A percentile compares a stretch with the other conserved stretches of the same genome.
These are phyloP conservation scores for Musa balbisiana DNA, from an alignment of 202 grass and related monocot species.

Conservation along the genomic window DNA sequence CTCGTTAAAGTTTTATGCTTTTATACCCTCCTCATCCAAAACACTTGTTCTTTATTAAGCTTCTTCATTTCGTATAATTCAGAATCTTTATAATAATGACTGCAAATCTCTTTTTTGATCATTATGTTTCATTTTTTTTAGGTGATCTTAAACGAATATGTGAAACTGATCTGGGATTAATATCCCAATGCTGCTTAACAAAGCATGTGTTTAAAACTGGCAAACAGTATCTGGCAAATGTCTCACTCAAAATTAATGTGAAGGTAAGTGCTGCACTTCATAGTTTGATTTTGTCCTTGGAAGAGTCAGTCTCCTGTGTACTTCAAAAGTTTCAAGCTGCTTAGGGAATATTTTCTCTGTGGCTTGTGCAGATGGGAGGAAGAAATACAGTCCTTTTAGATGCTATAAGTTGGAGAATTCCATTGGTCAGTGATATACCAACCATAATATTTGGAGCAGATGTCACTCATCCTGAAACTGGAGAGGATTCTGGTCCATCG, in stretches of 20 bases:
- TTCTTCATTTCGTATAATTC: too few relatives aligned
- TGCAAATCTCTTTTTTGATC: too few relatives aligned
- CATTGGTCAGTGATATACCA: slow-evolving; percentile 96
- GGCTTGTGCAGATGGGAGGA: slow-evolving; percentile 78
- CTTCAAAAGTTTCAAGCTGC: too few relatives aligned
- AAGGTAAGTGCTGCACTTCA: slow-evolving; percentile 41
- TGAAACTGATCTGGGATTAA: slow-evolving; percentile 93
- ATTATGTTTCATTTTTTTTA: not conserved
- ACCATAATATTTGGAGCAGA: slow-evolving; percentile 99
- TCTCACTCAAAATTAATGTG: slow-evolving; percentile 98
- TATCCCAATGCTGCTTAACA: slow-evolving; percentile 92
- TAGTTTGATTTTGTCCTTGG: too few relatives aligned
- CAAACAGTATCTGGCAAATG: slow-evolving; percentile 97
- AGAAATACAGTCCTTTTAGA: slow-evolving; percentile 92
- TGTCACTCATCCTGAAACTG: slow-evolving; percentile 97
- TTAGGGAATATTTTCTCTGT: not conserved
- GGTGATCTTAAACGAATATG: slow-evolving; percentile 98
- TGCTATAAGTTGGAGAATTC: slow-evolving; percentile 87
- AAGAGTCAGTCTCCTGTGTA: too few relatives aligned
- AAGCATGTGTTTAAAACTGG: slow-evolving; percentile 98
- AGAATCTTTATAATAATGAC: too few relatives aligned
- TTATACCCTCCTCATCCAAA: too few relatives aligned
- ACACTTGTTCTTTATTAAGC: too few relatives aligned
- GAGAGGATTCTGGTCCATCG: slow-evolving; percentile 89
- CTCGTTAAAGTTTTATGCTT: too few relatives aligned